A percentile compares a stretch with the other conserved stretches of the same genome.
These are phyloP conservation scores for Cladophialophora immunda DNA, from an alignment of 2,329 filamentous ascomycete species.

Conservation along the genomic window DNA sequence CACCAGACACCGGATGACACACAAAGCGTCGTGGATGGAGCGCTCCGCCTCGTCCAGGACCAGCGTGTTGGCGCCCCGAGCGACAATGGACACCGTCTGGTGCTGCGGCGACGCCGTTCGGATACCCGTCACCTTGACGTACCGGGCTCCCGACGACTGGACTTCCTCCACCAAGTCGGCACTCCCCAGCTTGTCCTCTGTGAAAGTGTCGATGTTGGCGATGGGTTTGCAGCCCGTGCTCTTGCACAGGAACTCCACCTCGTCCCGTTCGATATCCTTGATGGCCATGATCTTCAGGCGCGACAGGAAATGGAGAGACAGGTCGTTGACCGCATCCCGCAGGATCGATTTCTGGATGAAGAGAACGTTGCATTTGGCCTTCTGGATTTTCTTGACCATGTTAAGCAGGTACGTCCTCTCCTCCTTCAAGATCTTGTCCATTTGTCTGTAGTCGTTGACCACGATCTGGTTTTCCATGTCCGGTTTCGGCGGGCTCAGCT, in stretches of 20 bases:
- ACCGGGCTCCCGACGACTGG: slow-evolving; percentile 83
- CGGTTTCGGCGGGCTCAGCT: slow-evolving; percentile 96
- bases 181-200: slow-evolving; percentile 94
- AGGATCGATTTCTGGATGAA: slow-evolving; percentile 99
- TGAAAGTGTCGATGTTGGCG: slow-evolving; percentile 97
- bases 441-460: slow-evolving; percentile 99
- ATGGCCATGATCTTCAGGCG: slow-evolving; percentile 95
- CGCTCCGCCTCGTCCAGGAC: slow-evolving; percentile 98
- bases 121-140: slow-evolving; percentile 94
- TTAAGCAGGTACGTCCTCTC: slow-evolving; percentile 97
- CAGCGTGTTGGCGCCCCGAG: slow-evolving; percentile 89
- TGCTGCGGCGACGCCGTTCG: slow-evolving; percentile 68
- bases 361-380: slow-evolving; percentile 98
- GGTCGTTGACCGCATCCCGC: slow-evolving; percentile 95
- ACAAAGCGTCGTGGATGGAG: slow-evolving; percentile 95
- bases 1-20: slow-evolving; percentile 94
- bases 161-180: slow-evolving; percentile 95
- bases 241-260: slow-evolving; percentile 99
- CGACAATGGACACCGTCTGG: slow-evolving; percentile 92
- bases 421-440: slow-evolving; percentile 99
- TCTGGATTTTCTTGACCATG: slow-evolving; percentile 99
- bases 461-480: slow-evolving; percentile 99
- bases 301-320: slow-evolving; percentile 95
- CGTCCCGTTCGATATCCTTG: slow-evolving; percentile 98
- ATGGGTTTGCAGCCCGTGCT: slow-evolving; percentile 98